Evolutionary conservation across 495 filamentous ascomycete genomes (phyloP).

Genomic region (Trichoderma parareesei): DNA sequence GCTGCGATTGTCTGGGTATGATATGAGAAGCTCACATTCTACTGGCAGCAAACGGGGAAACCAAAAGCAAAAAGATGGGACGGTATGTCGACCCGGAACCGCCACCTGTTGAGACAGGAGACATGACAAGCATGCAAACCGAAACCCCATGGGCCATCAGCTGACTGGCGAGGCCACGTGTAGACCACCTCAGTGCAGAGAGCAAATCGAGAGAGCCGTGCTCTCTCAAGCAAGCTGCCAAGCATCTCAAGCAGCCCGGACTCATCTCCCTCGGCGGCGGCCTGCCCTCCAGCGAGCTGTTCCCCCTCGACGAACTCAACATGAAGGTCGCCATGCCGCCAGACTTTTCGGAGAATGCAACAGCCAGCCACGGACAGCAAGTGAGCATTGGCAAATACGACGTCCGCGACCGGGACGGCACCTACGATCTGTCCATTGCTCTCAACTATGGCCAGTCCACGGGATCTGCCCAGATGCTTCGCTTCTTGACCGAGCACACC

Average conservation of each 20-base stretch:
- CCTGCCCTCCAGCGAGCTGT: conserved; percentile 79
- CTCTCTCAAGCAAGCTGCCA: conserved; percentile 69
- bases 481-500: conserved; percentile 89
- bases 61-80: conserved; percentile 80
- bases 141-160: background rate
- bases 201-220: conserved; percentile 48
- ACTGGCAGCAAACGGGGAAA: conserved; percentile 44
- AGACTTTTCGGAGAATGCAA: conserved; percentile 60
- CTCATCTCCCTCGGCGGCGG: conserved; percentile 87
- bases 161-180: background rate
- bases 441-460: conserved; percentile 86
- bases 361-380: conserved; percentile 41
- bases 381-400: conserved; percentile 75
- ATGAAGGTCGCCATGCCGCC: conserved; percentile 35
- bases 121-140: background rate
- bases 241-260: conserved; percentile 60
- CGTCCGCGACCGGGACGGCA: conserved; percentile 38
- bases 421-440: conserved; percentile 64
- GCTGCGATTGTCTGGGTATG: background rate
- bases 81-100: conserved; percentile 44
- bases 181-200: conserved; percentile 50
- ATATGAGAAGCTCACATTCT: background rate
- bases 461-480: conserved; percentile 76
- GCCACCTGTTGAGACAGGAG: too few species aligned
- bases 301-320: conserved; percentile 50